Conservation (phyloP, 2,329 filamentous ascomycete genomes). For the Phialemonium atrogriseum region DNA sequence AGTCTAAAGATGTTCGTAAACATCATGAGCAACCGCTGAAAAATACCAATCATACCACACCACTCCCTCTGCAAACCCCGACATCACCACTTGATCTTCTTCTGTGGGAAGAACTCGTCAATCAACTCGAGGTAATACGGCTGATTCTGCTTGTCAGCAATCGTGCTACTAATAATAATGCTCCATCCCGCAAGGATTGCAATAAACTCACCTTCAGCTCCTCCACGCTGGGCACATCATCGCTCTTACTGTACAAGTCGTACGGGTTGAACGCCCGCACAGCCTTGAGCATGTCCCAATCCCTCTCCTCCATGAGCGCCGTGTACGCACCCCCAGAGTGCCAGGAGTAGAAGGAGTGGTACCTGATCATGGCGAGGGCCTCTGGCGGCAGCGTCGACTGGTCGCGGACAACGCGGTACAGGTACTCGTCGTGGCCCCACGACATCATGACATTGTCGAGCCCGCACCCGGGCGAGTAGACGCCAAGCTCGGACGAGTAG, state of each 20-base stretch:
- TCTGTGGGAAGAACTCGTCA: slow-evolving; percentile 61
- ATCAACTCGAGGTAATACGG: slow-evolving; percentile 67
- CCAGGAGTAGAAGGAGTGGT: slow-evolving; percentile 90
- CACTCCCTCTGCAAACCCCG: slow-evolving; percentile 2
- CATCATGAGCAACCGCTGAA: too few species aligned
- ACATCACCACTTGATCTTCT: slow-evolving; percentile 56
- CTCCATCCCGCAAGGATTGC: background rate
- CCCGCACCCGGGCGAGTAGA: slow-evolving; percentile 71
- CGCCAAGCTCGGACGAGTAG: slow-evolving; percentile 69
- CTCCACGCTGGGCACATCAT: slow-evolving; percentile 67
- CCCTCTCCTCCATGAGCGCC: slow-evolving; percentile 75
- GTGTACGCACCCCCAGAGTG: slow-evolving; percentile 70
- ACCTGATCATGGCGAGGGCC: slow-evolving; percentile 83
- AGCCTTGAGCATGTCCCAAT: slow-evolving; percentile 68
- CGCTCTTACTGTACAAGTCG: slow-evolving; percentile 83
- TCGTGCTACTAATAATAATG: slow-evolving; percentile 6
- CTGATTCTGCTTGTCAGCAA: slow-evolving; percentile 24
- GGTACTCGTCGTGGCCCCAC: slow-evolving; percentile 82
- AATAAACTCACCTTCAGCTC: slow-evolving; percentile 56
- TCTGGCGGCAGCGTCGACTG: slow-evolving; percentile 71
- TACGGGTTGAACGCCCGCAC: slow-evolving; percentile 84
- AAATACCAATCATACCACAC: too few species aligned
- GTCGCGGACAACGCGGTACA: slow-evolving; percentile 78
- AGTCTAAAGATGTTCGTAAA: too few species aligned
- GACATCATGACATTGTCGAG: slow-evolving; percentile 81